phyloP scores from a whole-genome alignment of 495 filamentous ascomycete species.

The Aspergillus saccharolyticus region DNA sequence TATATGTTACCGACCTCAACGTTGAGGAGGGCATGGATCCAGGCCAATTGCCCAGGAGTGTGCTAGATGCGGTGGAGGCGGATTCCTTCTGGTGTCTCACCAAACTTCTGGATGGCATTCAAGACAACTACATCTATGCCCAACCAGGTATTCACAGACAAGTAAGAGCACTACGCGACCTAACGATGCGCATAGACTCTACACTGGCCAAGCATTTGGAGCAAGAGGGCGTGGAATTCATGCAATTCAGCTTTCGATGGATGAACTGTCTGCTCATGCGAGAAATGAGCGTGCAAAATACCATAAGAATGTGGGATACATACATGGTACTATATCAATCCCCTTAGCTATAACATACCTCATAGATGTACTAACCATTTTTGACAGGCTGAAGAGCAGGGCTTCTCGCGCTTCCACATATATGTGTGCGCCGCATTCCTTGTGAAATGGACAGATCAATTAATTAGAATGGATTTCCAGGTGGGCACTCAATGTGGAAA shows the following conservation, averaged over 20 bases:
- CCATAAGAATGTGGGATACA: slow-evolving; percentile 98
- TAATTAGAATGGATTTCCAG: slow-evolving; percentile 95
- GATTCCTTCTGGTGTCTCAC: slow-evolving; percentile 98
- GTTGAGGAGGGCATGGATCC: slow-evolving; percentile 95
- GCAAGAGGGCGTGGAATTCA: slow-evolving; percentile 89
- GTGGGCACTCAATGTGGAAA: slow-evolving; percentile 24
- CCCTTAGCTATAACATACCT: neutral
- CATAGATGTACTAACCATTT: slow-evolving; percentile 17
- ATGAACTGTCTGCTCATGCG: slow-evolving; percentile 99
- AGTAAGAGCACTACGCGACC: slow-evolving; percentile 78
- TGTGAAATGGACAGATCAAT: slow-evolving; percentile 95
- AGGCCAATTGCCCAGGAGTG: slow-evolving; percentile 81
- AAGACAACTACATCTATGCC: slow-evolving; percentile 97
- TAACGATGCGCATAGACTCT: slow-evolving; percentile 84
- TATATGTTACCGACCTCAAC: slow-evolving; percentile 89
- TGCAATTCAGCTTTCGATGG: slow-evolving; percentile 98
- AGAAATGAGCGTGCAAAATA: slow-evolving; percentile 92
- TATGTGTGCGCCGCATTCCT: slow-evolving; percentile 98
- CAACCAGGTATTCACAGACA: slow-evolving; percentile 96
- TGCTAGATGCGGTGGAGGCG: slow-evolving; percentile 94
- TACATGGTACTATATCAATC: slow-evolving; percentile 67
- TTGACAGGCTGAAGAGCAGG: slow-evolving; percentile 86
- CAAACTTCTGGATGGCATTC: slow-evolving; percentile 93
- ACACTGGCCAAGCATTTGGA: slow-evolving; percentile 83
- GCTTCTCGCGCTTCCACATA: slow-evolving; percentile 95